Base-by-base conservation (phyloP, 768 basidiomycete species). In the Naganishia friedmannii region DNA sequence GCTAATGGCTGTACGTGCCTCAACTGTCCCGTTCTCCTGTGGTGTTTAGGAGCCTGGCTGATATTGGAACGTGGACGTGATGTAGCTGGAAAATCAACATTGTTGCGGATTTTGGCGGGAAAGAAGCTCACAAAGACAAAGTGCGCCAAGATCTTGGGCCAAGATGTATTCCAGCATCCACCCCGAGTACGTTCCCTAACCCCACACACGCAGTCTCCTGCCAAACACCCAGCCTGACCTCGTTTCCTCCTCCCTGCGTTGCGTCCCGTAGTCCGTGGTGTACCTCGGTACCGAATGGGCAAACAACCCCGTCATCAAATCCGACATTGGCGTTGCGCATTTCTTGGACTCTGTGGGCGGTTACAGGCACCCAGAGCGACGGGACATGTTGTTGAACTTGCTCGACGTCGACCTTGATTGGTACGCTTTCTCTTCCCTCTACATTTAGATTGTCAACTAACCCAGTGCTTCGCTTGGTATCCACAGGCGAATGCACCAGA, bases 321-420 rank as follows among this genome's bases (percentile, higher is more conserved):
- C 90, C 10, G 96, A 98, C 80, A 94, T 98, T 72, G 84, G 88
- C 37, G 96, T 99, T 3, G 88, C 90, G n/a, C 84, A 87, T 57
- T 99, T 99, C 81, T 84, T 99, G n/a, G 92, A 99, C 79, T 94
- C 92, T 21, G 92, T 99, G 5, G 96, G 96, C 17, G 96, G 96
- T 0, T 97, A 96, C 79, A 85, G 93, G 66, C 86, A 97, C 83
- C 95, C 95, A 79, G 89, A 88, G 74, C 86, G 93, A 34, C 85
- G 95, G 51, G 92, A 99, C 79, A 82, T 77, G 8, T 85, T 99
- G 3, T 87, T 99, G 66, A 89, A 93, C 80, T 90, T 99, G 70
- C 83, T 98, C 53, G 94, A 98, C 78, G 87, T 99, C 69, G 96
- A 99, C 82, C 83, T 97, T 23, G 90, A 93, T 77, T 99, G 84